Conservation (phyloP, 495 filamentous ascomycete species). For the Chaetomium fimeti region DNA sequence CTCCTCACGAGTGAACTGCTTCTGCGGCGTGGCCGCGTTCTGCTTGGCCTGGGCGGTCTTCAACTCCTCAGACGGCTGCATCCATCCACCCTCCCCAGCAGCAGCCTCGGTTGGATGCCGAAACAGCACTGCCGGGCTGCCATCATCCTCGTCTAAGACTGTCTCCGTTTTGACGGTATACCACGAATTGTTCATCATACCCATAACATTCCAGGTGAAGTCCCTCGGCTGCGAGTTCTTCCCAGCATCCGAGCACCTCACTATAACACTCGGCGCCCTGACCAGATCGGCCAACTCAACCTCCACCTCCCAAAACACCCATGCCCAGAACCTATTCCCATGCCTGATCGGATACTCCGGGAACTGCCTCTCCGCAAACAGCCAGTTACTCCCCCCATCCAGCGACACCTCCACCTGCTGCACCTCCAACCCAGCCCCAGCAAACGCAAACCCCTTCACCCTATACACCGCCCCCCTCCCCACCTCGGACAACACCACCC, state of each 20-base stretch:
- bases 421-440: constrained; percentile 19
- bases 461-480: constrained; percentile 5
- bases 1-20: constrained; percentile 31
- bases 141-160: background rate
- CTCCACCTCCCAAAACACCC: constrained; percentile 23
- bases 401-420: constrained; percentile 24
- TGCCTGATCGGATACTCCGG: constrained; percentile 20
- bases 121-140: constrained; percentile 7
- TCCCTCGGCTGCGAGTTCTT: constrained; percentile 21
- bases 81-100: constrained; percentile 18
- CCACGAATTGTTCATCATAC: constrained; percentile 27
- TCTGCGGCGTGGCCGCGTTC: constrained; percentile 9
- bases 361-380: constrained; percentile 14
- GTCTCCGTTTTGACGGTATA: constrained; percentile 21
- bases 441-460: constrained; percentile 20
- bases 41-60: constrained; percentile 16
- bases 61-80: constrained; percentile 22
- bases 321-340: constrained; percentile 24
- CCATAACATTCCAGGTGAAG: constrained; percentile 17
- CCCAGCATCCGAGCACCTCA: constrained; percentile 13
- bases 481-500: background rate
- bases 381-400: constrained; percentile 13
- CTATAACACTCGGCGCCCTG: constrained; percentile 12
- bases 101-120: constrained; percentile 22
- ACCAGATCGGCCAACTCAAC: constrained; percentile 18